A percentile compares a stretch with the other conserved stretches of the same genome.
Conservation (phyloP, 2,329 filamentous ascomycete genomes). For the Nothomitra cinnamomea region DNA sequence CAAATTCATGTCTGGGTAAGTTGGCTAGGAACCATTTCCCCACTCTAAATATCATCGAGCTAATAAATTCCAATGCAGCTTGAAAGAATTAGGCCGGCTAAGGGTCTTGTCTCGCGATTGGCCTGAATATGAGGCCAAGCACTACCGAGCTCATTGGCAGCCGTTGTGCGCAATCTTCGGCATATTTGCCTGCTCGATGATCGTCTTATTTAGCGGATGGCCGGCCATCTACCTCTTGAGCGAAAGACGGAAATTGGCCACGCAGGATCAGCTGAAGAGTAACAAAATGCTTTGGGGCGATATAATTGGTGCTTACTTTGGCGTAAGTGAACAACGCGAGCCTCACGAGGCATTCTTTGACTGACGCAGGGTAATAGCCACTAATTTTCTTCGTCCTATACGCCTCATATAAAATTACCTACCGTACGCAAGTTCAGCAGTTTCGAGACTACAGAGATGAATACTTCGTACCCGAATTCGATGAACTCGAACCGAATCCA, state of each 20-base stretch:
- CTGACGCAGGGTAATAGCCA: background rate
- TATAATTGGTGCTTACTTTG: slow-evolving; percentile 15
- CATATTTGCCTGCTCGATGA: slow-evolving; percentile 13
- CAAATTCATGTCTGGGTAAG: slow-evolving; percentile 17
- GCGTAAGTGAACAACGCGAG: slow-evolving; percentile 10
- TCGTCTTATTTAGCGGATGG: slow-evolving; percentile 17
- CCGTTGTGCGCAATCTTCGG: slow-evolving; percentile 18
- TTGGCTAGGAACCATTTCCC: too few species aligned
- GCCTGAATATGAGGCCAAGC: slow-evolving; percentile 14
- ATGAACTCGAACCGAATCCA: too few species aligned
- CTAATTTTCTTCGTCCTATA: background rate
- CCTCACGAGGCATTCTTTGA: background rate
- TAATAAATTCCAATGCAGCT: slow-evolving; percentile 6
- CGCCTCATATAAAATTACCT: background rate
- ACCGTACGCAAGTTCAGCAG: background rate
- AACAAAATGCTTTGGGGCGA: slow-evolving; percentile 14
- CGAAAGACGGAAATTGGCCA: too few species aligned
- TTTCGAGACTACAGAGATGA: background rate
- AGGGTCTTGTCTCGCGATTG: slow-evolving; percentile 15
- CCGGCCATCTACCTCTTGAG: slow-evolving; percentile 15
- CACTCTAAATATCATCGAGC: background rate
- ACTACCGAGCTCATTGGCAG: slow-evolving; percentile 20
- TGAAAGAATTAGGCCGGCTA: slow-evolving; percentile 2
- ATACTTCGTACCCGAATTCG: too few species aligned
- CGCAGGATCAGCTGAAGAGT: slow-evolving; percentile 8